Evolutionary conservation across 192 early-diverging fungal genomes (phyloP).

Genomic region (Backusella tuberculispora): DNA sequence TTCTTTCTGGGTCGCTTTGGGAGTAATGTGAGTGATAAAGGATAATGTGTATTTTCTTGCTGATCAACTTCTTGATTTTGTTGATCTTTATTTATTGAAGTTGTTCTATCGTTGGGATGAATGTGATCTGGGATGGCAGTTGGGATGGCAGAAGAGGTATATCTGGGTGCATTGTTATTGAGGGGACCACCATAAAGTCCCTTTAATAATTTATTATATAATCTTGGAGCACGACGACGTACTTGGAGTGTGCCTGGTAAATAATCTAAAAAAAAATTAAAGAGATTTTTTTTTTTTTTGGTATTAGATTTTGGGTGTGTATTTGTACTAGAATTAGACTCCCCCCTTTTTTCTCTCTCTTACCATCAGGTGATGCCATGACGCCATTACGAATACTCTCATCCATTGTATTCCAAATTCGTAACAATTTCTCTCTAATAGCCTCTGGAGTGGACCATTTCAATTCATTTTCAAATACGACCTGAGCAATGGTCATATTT

Average conservation of each 20-base stretch:
- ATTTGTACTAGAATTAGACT: background rate
- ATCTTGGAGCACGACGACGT: constrained; percentile 78
- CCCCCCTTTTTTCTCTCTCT: background rate
- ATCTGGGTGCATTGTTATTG: constrained; percentile 29
- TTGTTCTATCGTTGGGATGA: background rate
- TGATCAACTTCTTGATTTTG: background rate
- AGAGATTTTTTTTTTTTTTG: too few species aligned
- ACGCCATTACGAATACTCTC: constrained; percentile 79
- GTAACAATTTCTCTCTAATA: constrained; percentile 71
- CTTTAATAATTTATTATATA: constrained; percentile 86
- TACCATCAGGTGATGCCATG: constrained; percentile 49
- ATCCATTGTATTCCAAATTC: constrained; percentile 95
- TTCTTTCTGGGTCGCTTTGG: constrained; percentile 54
- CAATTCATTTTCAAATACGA: constrained; percentile 93
- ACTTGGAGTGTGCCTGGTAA: constrained; percentile 88
- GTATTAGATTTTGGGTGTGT: constrained; percentile 14
- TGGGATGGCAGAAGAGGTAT: constrained; percentile 31
- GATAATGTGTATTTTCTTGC: constrained; percentile 25
- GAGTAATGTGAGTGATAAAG: constrained; percentile 34
- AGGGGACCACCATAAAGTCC: constrained; percentile 58
- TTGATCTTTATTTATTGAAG: background rate
- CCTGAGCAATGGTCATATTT: constrained; percentile 90
- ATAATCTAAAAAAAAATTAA: constrained; percentile 39
- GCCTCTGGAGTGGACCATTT: constrained; percentile 85
- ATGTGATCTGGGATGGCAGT: background rate